A percentile compares a stretch with the other conserved stretches of the same genome.
These are phyloP conservation scores for Musa balbisiana DNA, from an alignment of 202 grass and related monocot genomes.

Conservation along the genomic window DNA sequence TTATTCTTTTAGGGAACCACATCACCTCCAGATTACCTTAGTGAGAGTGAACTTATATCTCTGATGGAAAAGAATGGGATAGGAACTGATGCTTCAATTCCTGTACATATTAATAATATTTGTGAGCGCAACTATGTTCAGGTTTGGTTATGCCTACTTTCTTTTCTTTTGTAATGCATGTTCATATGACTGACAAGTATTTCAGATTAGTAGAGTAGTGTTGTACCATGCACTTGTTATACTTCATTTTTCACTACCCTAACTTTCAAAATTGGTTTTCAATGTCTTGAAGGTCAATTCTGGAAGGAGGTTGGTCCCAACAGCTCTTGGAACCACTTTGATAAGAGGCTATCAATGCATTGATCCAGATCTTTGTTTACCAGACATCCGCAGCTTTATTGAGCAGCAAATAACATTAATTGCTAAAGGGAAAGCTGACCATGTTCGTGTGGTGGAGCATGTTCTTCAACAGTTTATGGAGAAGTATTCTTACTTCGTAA, in stretches of 20 bases:
- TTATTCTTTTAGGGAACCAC: constrained; percentile 57
- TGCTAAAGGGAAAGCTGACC: constrained; percentile 79
- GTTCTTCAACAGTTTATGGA: constrained; percentile 72
- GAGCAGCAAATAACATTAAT: constrained; percentile 94
- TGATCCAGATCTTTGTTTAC: constrained; percentile 89
- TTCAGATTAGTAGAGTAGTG: not conserved
- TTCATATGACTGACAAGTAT: not conserved
- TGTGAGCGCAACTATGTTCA: constrained; percentile 95
- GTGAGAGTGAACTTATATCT: constrained; percentile 91
- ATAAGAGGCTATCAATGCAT: constrained; percentile 98
- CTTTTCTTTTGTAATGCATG: not conserved
- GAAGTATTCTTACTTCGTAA: constrained; percentile 88
- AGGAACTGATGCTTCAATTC: constrained; percentile 95
- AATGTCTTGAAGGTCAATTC: constrained; percentile 58
- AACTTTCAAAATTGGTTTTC: not conserved
- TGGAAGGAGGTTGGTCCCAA: constrained; percentile 83
- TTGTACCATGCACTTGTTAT: not conserved
- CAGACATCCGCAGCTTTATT: constrained; percentile 95
- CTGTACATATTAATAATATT: constrained; percentile 94
- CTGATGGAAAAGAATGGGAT: constrained; percentile 98
- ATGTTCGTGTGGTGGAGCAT: constrained; percentile 67
- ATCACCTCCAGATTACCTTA: constrained; percentile 83
- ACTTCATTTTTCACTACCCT: not conserved
- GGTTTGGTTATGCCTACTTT: constrained; percentile 32
- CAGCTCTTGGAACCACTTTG: constrained; percentile 75